Conservation (phyloP, 2,329 filamentous ascomycete genomes). For the Teratosphaeria epicoccoides region DNA sequence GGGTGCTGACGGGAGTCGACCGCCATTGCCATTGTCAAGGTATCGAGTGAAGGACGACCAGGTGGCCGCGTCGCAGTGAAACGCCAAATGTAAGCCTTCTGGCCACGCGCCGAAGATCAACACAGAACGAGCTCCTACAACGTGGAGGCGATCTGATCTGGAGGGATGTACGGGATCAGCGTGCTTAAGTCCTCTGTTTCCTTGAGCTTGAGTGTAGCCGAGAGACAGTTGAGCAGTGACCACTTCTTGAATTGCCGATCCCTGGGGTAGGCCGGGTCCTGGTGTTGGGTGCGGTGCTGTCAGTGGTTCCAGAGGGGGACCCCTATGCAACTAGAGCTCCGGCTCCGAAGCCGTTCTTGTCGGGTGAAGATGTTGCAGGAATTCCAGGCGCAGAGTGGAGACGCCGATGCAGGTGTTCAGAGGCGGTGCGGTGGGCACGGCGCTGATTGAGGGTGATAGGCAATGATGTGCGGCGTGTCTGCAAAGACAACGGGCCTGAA, state of each 20-base stretch:
- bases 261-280: constrained; percentile 8
- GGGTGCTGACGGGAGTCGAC: constrained; percentile 77
- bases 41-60: constrained; percentile 1
- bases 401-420: constrained; percentile 4
- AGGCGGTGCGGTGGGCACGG: constrained; percentile 6
- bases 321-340: constrained; percentile 16
- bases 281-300: constrained; percentile 12
- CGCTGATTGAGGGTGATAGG: constrained; percentile 5
- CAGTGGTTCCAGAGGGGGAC: constrained; percentile 15
- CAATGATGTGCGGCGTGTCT: constrained; percentile 5
- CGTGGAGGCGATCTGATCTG: constrained; percentile 32
- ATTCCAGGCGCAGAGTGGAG: neutral
- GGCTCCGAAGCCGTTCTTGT: constrained; percentile 11
- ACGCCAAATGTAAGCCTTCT: constrained; percentile 5
- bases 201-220: constrained; percentile 19
- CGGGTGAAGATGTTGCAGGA: constrained; percentile 13
- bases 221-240: constrained; percentile 9
- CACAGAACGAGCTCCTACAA: constrained; percentile 25
- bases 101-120: constrained; percentile 6
- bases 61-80: neutral
- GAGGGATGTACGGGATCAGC: constrained; percentile 40
- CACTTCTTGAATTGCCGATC: constrained; percentile 11
- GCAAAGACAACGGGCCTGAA: neutral
- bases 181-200: constrained; percentile 27
- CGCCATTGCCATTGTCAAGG: constrained; percentile 73